These are phyloP conservation scores for Amphicarpaea edgeworthii DNA, from an alignment of 306 rosid species.

Conservation along the genomic window DNA sequence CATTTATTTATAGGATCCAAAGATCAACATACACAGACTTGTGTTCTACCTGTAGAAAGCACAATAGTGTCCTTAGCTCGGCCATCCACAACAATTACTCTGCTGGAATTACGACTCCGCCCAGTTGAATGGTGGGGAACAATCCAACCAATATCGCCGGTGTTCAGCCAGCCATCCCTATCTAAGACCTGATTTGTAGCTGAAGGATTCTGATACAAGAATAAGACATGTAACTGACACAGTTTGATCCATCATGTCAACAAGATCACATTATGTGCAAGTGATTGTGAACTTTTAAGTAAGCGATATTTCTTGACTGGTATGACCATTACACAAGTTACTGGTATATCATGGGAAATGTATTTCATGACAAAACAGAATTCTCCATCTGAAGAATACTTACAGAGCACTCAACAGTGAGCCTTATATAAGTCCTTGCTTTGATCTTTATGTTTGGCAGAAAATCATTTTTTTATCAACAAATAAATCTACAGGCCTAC, in stretches of 20 bases:
- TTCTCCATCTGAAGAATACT: constrained; percentile 22
- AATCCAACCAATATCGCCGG: constrained; percentile 96
- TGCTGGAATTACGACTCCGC: constrained; percentile 74
- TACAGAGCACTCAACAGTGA: constrained; percentile 4
- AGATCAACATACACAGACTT: constrained; percentile 20
- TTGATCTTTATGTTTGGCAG: constrained; percentile 31
- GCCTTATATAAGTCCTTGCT: constrained; percentile 26
- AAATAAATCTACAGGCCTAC: constrained; percentile 8
- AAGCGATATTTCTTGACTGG: constrained; percentile 16
- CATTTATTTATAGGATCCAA: constrained; percentile 32
- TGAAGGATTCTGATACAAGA: constrained; percentile 68
- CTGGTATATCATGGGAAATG: constrained; percentile 11
- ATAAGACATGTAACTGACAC: constrained; percentile 44
- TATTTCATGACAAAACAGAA: constrained; percentile 27
- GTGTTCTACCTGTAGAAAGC: constrained; percentile 77
- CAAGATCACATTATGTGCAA: constrained; percentile 9
- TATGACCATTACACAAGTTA: constrained; percentile 29
- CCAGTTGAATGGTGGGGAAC: constrained; percentile 81
- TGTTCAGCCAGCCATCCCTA: constrained; percentile 82
- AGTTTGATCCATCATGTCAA: constrained; percentile 32
- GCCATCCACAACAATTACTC: constrained; percentile 84
- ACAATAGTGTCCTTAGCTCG: constrained; percentile 97
- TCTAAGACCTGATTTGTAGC: constrained; percentile 79
- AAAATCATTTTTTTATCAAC: constrained; percentile 4
- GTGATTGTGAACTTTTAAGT: constrained; percentile 21